Base-by-base conservation (phyloP, 176 grass and related monocot species). In the Eragrostis curvula region DNA sequence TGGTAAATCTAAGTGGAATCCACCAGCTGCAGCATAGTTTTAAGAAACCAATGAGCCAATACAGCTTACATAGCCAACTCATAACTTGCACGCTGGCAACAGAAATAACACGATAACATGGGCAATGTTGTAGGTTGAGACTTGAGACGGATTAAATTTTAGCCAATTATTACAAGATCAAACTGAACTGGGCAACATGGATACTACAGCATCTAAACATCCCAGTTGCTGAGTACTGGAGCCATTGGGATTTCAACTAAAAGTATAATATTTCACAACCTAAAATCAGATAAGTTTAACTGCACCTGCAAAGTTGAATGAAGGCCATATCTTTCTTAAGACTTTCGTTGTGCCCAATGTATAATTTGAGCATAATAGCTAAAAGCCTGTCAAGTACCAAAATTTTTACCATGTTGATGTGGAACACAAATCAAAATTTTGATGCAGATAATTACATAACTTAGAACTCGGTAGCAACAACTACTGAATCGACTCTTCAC, bases 11-110 rank as follows among this genome's bases (percentile, higher is more conserved):
- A 63, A 64, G 46, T 57, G 28, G 74, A 49, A 49, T 41, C 30
- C 44, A 70, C 4, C 15, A 10, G 50, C 48, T 63, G 55, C 23
- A 41, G 42, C 10, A 53, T 6, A 51, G 16, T 71, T 47, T 59
- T 36, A 57, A 5, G n/a, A 41, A 10, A 70, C 5, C n/a, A n/a
- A 24, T 7, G 61, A 69, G 15, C 40, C 40, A 6, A 16, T 67
- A 81, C 42, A 77, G 52, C 52, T 43, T 24, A 84, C 12, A 20
- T 25, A 47, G 12, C 44, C 66, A 71, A 71, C 66, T 79, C 32
- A 17, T 78, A 79, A 40, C 48, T 48, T 59, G n/a, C 49, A 61
- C 9, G 71, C 17, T 58, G 56, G 8, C 9, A 12, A 12, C 32
- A 4, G 3, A 36, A 36, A 36, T 36, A 36, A 36, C 32, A 36